These are phyloP conservation scores for Salvia hispanica DNA, from an alignment of 257 asterid species.

Conservation along the genomic window DNA sequence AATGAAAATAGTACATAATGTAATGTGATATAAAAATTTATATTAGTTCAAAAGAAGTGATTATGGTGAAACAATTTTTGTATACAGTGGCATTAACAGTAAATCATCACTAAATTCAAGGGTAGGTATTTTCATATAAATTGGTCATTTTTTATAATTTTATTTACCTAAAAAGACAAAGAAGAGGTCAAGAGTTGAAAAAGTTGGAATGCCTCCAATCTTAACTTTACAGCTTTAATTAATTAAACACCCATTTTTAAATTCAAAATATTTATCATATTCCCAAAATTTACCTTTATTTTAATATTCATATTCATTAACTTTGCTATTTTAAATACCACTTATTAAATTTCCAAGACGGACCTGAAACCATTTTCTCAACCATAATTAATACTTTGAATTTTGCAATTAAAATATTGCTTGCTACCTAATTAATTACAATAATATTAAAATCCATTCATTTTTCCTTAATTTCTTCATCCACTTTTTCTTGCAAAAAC, in stretches of 20 bases:
- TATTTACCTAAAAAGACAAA: slow-evolving; percentile 70
- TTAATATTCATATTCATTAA: slow-evolving; percentile 43
- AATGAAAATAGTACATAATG: too few relatives aligned
- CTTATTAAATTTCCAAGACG: slow-evolving; percentile 79
- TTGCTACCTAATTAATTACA: slow-evolving; percentile 43
- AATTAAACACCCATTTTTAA: slow-evolving; percentile 45
- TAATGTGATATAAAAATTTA: too few relatives aligned
- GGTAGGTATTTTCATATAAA: slow-evolving; percentile 29
- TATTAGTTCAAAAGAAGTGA: too few relatives aligned
- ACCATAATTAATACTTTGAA: slow-evolving; percentile 76
- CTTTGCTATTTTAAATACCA: slow-evolving; percentile 47
- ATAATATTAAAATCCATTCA: slow-evolving; percentile 38
- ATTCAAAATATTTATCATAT: slow-evolving; percentile 34
- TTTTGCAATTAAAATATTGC: slow-evolving; percentile 67
- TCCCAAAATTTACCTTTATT: slow-evolving; percentile 31
- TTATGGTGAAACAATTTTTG: too few relatives aligned
- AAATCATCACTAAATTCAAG: slow-evolving; percentile 42
- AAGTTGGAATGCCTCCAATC: slow-evolving; percentile 55
- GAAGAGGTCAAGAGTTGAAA: slow-evolving; percentile 66
- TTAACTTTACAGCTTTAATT: slow-evolving; percentile 76
- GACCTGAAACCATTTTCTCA: slow-evolving; percentile 84
- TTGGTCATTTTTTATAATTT: slow-evolving; percentile 41
- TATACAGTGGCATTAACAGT: slow-evolving; percentile 46
- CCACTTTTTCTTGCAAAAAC: slow-evolving; percentile 49
- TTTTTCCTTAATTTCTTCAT: slow-evolving; percentile 34